Conservation (phyloP, 2,329 filamentous ascomycete species). For the Aspergillus jensenii region DNA sequence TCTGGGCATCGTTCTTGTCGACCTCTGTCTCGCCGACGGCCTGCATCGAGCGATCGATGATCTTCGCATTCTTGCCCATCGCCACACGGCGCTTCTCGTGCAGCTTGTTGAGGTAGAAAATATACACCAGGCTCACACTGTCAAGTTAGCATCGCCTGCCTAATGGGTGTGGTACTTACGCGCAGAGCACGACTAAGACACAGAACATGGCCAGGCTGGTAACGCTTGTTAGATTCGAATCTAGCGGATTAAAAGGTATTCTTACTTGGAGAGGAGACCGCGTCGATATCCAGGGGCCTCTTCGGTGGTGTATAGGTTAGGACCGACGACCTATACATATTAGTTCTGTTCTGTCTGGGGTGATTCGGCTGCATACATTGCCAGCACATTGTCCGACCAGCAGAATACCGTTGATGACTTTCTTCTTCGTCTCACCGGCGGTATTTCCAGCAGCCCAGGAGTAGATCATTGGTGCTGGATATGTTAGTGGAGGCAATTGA, state of each 20-base stretch:
- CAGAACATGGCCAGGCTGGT: constrained; percentile 58
- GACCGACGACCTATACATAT: constrained; percentile 54
- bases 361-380: constrained; percentile 44
- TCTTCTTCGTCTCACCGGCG: constrained; percentile 69
- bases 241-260: too few species aligned
- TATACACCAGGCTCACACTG: constrained; percentile 45
- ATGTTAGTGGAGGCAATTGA: constrained; percentile 1
- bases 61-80: constrained; percentile 59
- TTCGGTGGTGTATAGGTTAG: constrained; percentile 61
- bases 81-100: constrained; percentile 56
- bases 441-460: constrained; percentile 66
- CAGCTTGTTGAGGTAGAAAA: constrained; percentile 54
- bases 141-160: not conserved
- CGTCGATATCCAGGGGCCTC: constrained; percentile 60
- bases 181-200: constrained; percentile 55
- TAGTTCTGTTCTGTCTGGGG: not conserved
- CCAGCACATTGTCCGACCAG: constrained; percentile 66
- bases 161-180: constrained; percentile 25
- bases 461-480: constrained; percentile 63
- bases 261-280: constrained; percentile 58
- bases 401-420: constrained; percentile 63
- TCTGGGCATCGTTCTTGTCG: constrained; percentile 31
- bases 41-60: constrained; percentile 62
- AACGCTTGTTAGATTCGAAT: not conserved
- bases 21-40: constrained; percentile 29